Base-by-base conservation (phyloP, 2,329 filamentous ascomycete genomes). In the Pestalotiopsis sp. region DNA sequence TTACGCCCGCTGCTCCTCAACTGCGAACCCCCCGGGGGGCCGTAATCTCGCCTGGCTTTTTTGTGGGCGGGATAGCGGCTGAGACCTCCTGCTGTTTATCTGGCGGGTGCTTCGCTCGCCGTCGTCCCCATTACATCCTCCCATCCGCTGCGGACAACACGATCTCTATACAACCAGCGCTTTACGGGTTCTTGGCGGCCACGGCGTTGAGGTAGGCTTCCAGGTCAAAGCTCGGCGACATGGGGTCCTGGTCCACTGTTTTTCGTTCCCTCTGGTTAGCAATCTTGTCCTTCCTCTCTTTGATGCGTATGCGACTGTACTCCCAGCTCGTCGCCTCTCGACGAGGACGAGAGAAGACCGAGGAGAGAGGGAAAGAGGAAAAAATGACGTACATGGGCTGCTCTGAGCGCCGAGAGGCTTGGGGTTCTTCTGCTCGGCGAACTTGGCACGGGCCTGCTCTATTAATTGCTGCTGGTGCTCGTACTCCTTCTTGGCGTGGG, bases 391-490 rank as follows among this genome's bases (percentile, higher is more conserved):
- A 82, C 81, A 69, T 57, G 74, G 76, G 69, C 78, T 72, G 70
- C 80, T 75, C 65, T 79, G 67, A 58, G 78, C 66, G 65, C 77
- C 67, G 64, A 78, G 71, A 68, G 79, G 49, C 70, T 81, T 74
- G 62, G 86, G 83, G 77, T 89, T 91, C 87, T 92, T 93, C 76
- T 82, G 79, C 90, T 92, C 96, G 77, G 88, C 87, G 83, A 91
- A 99, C 84, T 96, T 95, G 69, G 91, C 90, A 90, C 97, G 98
- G 74, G 96, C 96, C 84, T 97, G 88, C 78, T 92, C 86, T 86
- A 99, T 98, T 87, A 98, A 87, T 76, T 91, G 89, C 84, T 94
- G 89, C 88, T 98, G 97, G 84, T 93, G 92, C 80, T 95, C 88
- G 81, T 95, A 98, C 81, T 97, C 93, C 79, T 90, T 90, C 83